phyloP scores from a whole-genome alignment of 169 alveolate genomes.

The Cryptosporidium parvum region DNA sequence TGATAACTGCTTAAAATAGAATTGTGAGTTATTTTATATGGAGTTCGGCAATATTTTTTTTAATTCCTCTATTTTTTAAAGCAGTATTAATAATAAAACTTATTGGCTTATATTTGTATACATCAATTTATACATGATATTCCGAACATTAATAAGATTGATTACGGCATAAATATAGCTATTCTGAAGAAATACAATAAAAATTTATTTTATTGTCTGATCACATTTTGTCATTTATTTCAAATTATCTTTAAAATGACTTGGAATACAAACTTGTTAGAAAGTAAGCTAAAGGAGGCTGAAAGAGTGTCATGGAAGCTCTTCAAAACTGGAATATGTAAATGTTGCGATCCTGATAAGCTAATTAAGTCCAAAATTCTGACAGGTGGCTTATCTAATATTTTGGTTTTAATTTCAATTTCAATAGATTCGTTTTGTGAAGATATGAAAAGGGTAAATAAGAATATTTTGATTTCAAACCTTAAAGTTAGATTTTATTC shows the following conservation, averaged over 20 bases:
- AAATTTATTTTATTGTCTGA: not conserved
- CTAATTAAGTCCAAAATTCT: not conserved
- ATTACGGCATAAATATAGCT: not conserved
- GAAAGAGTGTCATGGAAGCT: slow-evolving; percentile 37
- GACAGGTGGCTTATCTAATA: slow-evolving; percentile 69
- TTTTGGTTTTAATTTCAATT: slow-evolving; percentile 18
- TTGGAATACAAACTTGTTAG: not conserved
- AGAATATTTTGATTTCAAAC: not conserved
- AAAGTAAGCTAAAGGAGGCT: slow-evolving; percentile 22
- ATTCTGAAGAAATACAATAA: not conserved
- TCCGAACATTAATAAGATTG: not conserved
- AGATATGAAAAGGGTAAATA: slow-evolving; percentile 13
- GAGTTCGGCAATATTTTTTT: not conserved
- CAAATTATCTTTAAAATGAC: not conserved
- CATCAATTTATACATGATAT: not conserved
- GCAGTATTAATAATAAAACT: not conserved
- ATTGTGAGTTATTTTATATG: not conserved
- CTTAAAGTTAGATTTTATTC: slow-evolving; percentile 39
- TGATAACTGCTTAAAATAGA: not conserved
- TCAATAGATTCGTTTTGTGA: slow-evolving; percentile 46
- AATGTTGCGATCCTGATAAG: slow-evolving; percentile 19
- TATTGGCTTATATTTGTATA: not conserved
- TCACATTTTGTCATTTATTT: not conserved
- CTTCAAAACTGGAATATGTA: slow-evolving; percentile 35
- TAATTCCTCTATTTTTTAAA: not conserved